A percentile compares a stretch with the other conserved stretches of the same genome.
These are phyloP conservation scores for Opeltia flavorubescens DNA, from an alignment of 495 filamentous ascomycete species.

Conservation along the genomic window DNA sequence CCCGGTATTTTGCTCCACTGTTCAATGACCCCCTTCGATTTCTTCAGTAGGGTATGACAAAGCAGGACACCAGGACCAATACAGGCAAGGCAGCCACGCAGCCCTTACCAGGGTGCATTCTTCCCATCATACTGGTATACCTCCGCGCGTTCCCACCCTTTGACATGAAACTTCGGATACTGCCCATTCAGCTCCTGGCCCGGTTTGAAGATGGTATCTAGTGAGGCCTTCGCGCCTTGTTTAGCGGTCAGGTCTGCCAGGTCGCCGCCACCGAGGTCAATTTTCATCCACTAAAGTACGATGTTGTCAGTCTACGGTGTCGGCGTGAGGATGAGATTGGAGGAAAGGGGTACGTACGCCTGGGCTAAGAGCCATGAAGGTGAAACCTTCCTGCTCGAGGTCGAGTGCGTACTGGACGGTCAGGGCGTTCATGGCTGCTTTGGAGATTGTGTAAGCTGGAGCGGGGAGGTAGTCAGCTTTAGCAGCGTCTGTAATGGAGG, in stretches of 20 bases:
- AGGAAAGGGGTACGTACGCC: constrained; percentile 24
- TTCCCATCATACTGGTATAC: not conserved
- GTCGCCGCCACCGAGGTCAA: constrained; percentile 21
- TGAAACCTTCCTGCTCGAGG: constrained; percentile 30
- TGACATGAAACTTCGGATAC: constrained; percentile 21
- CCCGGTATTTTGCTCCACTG: too few relatives aligned
- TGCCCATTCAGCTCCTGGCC: constrained; percentile 22
- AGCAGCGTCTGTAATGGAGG: constrained; percentile 23
- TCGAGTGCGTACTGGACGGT: constrained; percentile 32
- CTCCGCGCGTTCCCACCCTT: not conserved
- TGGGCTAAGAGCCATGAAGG: constrained; percentile 29
- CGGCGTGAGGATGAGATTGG: not conserved
- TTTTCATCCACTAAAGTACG: constrained; percentile 20
- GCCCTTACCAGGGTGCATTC: constrained; percentile 1
- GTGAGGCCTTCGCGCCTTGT: constrained; percentile 21
- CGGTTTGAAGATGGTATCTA: constrained; percentile 20
- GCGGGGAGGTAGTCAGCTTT: constrained; percentile 10
- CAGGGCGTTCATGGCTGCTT: constrained; percentile 37
- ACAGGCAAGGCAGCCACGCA: not conserved
- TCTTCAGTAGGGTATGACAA: too few relatives aligned
- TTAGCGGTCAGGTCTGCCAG: constrained; percentile 23
- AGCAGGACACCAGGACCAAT: not conserved
- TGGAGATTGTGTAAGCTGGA: constrained; percentile 39
- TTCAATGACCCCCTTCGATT: too few relatives aligned
- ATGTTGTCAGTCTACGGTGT: constrained; percentile 1